Conservation (phyloP, 768 basidiomycete species). For the Mycena filopes region DNA sequence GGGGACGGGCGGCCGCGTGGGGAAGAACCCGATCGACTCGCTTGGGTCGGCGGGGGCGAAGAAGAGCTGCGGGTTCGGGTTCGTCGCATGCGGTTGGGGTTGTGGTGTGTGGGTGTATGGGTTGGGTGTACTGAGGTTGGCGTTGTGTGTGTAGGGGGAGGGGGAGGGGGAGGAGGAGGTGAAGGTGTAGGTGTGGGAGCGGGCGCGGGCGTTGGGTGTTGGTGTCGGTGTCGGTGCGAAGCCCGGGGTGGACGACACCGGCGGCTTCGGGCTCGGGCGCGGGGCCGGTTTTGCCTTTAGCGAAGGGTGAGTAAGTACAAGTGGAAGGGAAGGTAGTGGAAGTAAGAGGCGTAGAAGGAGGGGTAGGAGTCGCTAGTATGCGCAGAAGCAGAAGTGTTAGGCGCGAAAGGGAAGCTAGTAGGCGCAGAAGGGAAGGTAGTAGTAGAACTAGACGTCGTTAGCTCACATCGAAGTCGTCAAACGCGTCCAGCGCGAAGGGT, state of each 20-base stretch:
- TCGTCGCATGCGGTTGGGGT: not conserved
- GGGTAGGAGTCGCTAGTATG: not conserved
- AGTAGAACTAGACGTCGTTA: too few species aligned
- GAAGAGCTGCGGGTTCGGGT: not conserved
- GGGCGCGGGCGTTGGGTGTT: not conserved
- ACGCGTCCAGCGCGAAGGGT: not conserved
- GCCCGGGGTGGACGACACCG: too few species aligned
- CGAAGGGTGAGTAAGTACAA: not conserved
- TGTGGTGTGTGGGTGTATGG: not conserved
- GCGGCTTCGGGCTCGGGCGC: too few species aligned
- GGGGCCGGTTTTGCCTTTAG: not conserved
- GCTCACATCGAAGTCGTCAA: not conserved
- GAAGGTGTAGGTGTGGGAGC: too few species aligned
- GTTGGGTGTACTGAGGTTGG: too few species aligned
- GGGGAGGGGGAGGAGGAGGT: not conserved
- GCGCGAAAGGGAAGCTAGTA: too few species aligned
- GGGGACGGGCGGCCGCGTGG: constrained; percentile 2
- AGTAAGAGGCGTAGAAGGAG: not conserved
- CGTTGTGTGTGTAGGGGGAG: too few species aligned
- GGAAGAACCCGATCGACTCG: constrained; percentile 27
- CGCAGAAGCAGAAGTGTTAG: too few species aligned
- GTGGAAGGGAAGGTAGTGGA: not conserved
- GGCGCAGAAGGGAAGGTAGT: not conserved
- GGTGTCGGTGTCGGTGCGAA: too few species aligned
- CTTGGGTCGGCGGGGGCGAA: constrained; percentile 18